Evolutionary conservation across 1,284 basidiomycete genomes (phyloP).

Genomic region (Rhodotorula mucilaginosa): DNA sequence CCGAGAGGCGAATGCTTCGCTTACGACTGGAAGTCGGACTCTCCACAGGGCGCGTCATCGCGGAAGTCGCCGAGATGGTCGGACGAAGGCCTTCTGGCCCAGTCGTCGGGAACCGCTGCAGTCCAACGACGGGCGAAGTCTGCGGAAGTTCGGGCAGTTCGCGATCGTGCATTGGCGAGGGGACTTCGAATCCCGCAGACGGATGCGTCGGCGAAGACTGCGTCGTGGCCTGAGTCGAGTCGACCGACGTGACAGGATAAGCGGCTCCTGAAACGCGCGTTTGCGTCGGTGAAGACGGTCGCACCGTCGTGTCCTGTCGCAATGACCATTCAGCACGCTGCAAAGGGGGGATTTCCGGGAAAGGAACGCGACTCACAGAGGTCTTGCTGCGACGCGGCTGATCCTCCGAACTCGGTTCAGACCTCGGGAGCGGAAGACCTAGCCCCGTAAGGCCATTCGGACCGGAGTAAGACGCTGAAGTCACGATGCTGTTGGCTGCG

Average conservation of each 20-base stretch:
- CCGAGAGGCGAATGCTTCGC: background rate
- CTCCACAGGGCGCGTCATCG: background rate
- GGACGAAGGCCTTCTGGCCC: background rate
- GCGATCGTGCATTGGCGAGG: background rate
- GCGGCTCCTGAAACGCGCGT: constrained; percentile 6
- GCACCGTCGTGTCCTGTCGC: constrained; percentile 14
- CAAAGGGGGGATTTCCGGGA: background rate
- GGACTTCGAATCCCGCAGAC: background rate
- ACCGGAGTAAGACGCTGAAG: background rate
- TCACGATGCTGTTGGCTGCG: background rate
- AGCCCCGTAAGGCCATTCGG: constrained; percentile 1
- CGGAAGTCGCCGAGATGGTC: background rate
- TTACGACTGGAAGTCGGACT: constrained; percentile 2
- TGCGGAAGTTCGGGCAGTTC: background rate
- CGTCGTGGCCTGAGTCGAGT: constrained; percentile 12
- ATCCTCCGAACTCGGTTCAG: background rate
- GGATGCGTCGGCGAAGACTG: constrained; percentile 14
- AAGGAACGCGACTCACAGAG: background rate
- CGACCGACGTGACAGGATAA: constrained; percentile 3
- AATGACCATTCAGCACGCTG: background rate
- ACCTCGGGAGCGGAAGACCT: constrained; percentile 6
- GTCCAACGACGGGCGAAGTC: too few relatives aligned
- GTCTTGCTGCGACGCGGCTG: background rate
- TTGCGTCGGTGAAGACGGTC: background rate
- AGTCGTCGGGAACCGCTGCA: background rate